Evolutionary conservation across 176 grass and related monocot species (phyloP).

Genomic region (Eremochloa ophiuroides): DNA sequence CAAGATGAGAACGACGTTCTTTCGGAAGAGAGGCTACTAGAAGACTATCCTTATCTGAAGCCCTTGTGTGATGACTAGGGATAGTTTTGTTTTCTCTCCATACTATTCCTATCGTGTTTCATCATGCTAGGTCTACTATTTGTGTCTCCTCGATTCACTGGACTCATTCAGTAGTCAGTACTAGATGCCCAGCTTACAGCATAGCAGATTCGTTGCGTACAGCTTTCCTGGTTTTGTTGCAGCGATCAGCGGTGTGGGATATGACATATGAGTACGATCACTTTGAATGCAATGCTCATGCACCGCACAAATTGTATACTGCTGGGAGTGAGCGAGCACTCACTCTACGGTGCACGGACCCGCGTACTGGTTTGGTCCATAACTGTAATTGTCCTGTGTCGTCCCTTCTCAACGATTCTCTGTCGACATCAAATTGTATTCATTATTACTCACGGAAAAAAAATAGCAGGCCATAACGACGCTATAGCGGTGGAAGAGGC

Average conservation of each 20-base stretch:
- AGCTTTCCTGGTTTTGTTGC: neutral
- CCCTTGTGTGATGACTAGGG: slow-evolving; percentile 3
- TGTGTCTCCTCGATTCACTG: too few relatives aligned
- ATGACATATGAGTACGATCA: neutral
- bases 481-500: too few relatives aligned
- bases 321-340: too few relatives aligned
- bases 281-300: neutral
- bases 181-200: too few relatives aligned
- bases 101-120: neutral
- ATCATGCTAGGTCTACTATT: too few relatives aligned
- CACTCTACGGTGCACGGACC: neutral
- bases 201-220: too few relatives aligned
- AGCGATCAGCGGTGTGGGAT: neutral
- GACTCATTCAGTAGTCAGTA: too few relatives aligned
- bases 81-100: neutral
- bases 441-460: too few relatives aligned
- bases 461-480: too few relatives aligned
- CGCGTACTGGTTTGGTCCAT: neutral
- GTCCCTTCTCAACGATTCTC: neutral
- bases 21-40: neutral
- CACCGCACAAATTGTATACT: neutral
- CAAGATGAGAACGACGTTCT: slow-evolving; percentile 16
- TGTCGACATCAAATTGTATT: too few relatives aligned
- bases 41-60: slow-evolving; percentile 22
- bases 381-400: neutral